phyloP scores from a whole-genome alignment of 75 land plant species.

The Sequoia sempervirens region DNA sequence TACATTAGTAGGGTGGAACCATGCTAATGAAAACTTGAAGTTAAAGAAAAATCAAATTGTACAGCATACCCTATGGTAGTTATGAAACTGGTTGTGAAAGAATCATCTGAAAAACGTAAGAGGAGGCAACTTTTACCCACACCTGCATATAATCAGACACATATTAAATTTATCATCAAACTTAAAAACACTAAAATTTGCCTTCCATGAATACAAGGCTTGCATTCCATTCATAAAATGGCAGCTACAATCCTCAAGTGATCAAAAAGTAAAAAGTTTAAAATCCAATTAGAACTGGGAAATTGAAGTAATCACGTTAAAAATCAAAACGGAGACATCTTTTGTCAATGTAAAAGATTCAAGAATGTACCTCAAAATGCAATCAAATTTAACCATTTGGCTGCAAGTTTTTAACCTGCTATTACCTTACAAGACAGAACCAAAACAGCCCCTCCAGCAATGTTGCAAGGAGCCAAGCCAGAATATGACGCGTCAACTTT shows the following conservation, averaged over 20 bases:
- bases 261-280: not conserved
- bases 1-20: not conserved
- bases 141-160: slow-evolving; percentile 29
- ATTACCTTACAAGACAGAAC: not conserved
- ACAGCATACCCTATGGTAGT: slow-evolving; percentile 71
- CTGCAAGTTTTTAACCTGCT: not conserved
- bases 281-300: not conserved
- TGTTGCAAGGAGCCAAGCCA: not conserved
- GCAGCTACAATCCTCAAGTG: not conserved
- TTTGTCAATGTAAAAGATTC: not conserved
- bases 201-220: not conserved
- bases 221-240: not conserved
- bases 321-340: not conserved
- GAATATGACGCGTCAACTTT: not conserved
- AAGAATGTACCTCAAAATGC: not conserved
- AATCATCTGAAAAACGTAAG: slow-evolving; percentile 72
- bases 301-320: not conserved
- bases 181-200: not conserved
- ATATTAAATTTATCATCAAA: not conserved
- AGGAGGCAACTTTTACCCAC: slow-evolving; percentile 83
- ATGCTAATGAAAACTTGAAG: not conserved
- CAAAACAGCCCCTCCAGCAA: not conserved
- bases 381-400: not conserved
- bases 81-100: slow-evolving; percentile 85
- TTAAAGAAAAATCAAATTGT: not conserved